Conservation (phyloP, 73 alveolate species). For the Paramecium biaurelia region DNA sequence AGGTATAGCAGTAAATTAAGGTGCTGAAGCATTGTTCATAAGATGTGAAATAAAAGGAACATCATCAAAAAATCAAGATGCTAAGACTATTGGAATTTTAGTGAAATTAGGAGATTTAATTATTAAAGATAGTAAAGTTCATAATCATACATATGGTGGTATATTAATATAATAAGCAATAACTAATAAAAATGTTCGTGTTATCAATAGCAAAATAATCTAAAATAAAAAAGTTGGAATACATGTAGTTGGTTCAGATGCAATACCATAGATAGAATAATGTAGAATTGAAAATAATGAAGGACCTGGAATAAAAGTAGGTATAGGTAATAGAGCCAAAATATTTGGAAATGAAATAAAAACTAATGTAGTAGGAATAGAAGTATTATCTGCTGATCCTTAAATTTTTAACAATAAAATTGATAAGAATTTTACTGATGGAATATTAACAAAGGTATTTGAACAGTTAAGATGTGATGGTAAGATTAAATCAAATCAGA, state of each 20-base stretch:
- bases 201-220: slow-evolving; percentile 19
- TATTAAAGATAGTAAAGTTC: slow-evolving; percentile 58
- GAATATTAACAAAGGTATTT: slow-evolving; percentile 71
- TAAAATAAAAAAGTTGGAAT: slow-evolving; percentile 49
- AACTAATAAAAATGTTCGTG: neutral
- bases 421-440: slow-evolving; percentile 72
- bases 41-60: slow-evolving; percentile 61
- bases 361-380: slow-evolving; percentile 72
- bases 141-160: slow-evolving; percentile 59
- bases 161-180: neutral
- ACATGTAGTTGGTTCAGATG: slow-evolving; percentile 67
- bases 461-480: slow-evolving; percentile 77
- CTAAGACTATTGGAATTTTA: slow-evolving; percentile 21
- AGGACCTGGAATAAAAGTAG: slow-evolving; percentile 61
- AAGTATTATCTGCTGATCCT: slow-evolving; percentile 75
- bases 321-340: slow-evolving; percentile 57
- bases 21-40: neutral
- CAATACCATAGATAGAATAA: slow-evolving; percentile 69
- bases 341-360: slow-evolving; percentile 76
- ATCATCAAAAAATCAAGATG: slow-evolving; percentile 28
- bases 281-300: slow-evolving; percentile 69
- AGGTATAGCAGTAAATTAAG: slow-evolving; percentile 37
- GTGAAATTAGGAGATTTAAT: slow-evolving; percentile 51
- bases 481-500: slow-evolving; percentile 63
- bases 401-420: slow-evolving; percentile 70